Base-by-base conservation (phyloP, 208 protist genomes). In the Leishmania aethiopica region DNA sequence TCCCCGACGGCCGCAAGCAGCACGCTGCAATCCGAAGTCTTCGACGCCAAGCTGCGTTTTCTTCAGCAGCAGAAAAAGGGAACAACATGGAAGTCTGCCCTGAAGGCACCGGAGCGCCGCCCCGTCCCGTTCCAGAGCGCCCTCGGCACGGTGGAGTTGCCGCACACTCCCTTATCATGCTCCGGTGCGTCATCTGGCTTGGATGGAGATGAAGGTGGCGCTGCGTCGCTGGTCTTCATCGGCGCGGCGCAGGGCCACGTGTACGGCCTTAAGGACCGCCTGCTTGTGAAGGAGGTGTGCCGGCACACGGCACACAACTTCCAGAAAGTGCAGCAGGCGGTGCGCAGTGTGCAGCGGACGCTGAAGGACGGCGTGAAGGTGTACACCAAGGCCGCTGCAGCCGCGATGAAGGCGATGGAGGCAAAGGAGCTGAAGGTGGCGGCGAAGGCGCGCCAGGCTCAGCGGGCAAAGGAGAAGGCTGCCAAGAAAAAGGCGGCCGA, bases 101-200 rank as follows among this genome's bases (percentile, higher is more conserved):
- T 95, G 6, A 95, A 95, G 85, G 62, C 80, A 42, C 81, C 87
- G 57, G 88, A 88, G 73, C 78, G 88, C 53, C 87, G 80, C n/a
- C 64, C 84, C 8, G 85, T 93, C 19, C 88, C 86, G 19, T 71
- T 81, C 7, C 74, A 90, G 35, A 70, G 70, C 19, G 79, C 91
- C 49, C 83, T 96, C 40, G 91, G 89, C 40, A 94, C 89, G 0
- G 83, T 96, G 45, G 93, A 90, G 79, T 86, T 96, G 62, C 91
- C 89, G 51, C 87, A 90, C 70, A 64, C 75, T 3, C 93, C 93
- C 8, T 88, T 90, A 57, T 75, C 86, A 7, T 79, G 87, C 59
- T 79, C 77, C 35, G 57, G 73, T 17, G 76, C 83, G 15, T 80
- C 77, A 40, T 74, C 73, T 32, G 53, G 35, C 62, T 40, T 40